Conservation (phyloP, 257 asterid genomes). For the Henckelia pumila region DNA sequence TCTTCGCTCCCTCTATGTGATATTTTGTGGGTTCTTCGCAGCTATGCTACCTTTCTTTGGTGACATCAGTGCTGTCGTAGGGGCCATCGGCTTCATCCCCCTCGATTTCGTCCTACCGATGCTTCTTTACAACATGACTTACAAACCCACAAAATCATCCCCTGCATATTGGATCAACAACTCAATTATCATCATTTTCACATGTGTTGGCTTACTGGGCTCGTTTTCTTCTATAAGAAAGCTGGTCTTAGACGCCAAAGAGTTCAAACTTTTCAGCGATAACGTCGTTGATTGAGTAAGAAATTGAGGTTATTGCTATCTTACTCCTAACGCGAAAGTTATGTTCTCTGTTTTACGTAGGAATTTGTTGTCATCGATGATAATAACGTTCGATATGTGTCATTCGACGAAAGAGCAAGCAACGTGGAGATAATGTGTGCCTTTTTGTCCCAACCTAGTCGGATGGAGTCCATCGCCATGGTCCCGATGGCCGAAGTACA, state of each 20-base stretch:
- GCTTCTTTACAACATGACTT: slow-evolving; percentile 86
- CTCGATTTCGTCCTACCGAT: slow-evolving; percentile 89
- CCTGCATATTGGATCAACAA: slow-evolving; percentile 56
- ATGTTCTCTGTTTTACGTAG: background rate
- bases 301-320: background rate
- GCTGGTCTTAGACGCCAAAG: slow-evolving; percentile 65
- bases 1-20: slow-evolving; percentile 64
- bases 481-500: background rate
- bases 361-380: too few relatives aligned
- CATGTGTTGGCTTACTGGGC: slow-evolving; percentile 80
- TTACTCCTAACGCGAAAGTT: background rate
- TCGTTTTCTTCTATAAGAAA: slow-evolving; percentile 75
- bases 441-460: background rate
- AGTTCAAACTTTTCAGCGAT: slow-evolving; percentile 75
- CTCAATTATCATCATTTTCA: slow-evolving; percentile 58
- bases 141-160: slow-evolving; percentile 59
- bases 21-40: slow-evolving; percentile 77
- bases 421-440: background rate
- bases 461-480: background rate
- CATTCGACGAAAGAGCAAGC: background rate
- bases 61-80: slow-evolving; percentile 77
- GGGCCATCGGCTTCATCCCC: slow-evolving; percentile 96
- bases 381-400: background rate
- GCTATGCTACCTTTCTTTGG: slow-evolving; percentile 98
- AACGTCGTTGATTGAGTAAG: slow-evolving; percentile 60